Percentiles rank a stretch among this genome's conserved stretches.
Evolutionary conservation across 345 rosid genomes (phyloP).

Genomic region (Turnera subulata): DNA sequence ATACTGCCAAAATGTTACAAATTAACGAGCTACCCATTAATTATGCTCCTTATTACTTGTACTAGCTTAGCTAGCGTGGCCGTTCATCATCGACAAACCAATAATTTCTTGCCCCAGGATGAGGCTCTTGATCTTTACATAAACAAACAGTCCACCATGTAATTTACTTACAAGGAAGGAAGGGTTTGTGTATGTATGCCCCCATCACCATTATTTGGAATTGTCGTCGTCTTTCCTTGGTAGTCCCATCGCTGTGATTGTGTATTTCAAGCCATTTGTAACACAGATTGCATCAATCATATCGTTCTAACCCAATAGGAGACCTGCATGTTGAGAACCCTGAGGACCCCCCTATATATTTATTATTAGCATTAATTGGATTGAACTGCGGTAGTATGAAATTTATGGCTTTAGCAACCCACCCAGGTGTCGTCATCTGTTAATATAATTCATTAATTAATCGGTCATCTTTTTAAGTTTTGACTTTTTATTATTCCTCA

Average conservation of each 20-base stretch:
- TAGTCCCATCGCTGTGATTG: conserved; percentile 18
- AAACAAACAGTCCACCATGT: conserved; percentile 4
- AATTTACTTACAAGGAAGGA: not conserved
- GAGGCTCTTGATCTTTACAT: conserved; percentile 5
- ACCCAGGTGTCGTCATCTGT: too few relatives aligned
- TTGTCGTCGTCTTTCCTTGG: conserved; percentile 34
- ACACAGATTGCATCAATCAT: conserved; percentile 28
- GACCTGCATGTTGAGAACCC: conserved; percentile 19
- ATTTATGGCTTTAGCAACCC: conserved; percentile 4
- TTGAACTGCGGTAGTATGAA: not conserved
- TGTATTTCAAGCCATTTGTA: conserved; percentile 16
- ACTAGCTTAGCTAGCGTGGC: not conserved
- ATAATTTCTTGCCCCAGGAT: conserved; percentile 11
- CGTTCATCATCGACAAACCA: conserved; percentile 7
- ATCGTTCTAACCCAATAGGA: conserved; percentile 15
- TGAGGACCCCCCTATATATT: conserved; percentile 8
- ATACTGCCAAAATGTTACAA: not conserved
- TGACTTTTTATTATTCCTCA: too few relatives aligned
- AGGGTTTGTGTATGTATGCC: too few relatives aligned
- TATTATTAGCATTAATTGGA: conserved; percentile 4
- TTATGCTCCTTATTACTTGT: too few relatives aligned
- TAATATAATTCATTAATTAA: too few relatives aligned
- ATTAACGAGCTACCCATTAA: too few relatives aligned
- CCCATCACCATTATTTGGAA: conserved; percentile 18
- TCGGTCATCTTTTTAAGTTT: too few relatives aligned